phyloP scores from a whole-genome alignment of 2,329 filamentous ascomycete genomes.

The Cordyceps tenuipes region DNA sequence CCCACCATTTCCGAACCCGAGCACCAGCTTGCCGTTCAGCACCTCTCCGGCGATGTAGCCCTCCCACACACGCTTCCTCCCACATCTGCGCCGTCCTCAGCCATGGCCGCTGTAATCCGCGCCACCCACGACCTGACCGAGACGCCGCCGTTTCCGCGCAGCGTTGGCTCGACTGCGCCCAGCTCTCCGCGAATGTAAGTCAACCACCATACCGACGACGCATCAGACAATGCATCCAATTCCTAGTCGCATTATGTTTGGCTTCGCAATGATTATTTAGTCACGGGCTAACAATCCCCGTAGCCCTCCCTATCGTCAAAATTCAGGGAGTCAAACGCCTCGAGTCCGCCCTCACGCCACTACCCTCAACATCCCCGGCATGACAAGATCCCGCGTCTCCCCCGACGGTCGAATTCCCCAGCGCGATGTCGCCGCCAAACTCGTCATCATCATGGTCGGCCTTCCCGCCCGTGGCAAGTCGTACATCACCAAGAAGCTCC shows the following conservation, averaged over 20 bases:
- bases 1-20: slow-evolving; percentile 23
- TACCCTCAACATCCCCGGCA: slow-evolving; percentile 90
- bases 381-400: slow-evolving; percentile 91
- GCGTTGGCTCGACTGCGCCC: slow-evolving; percentile 50
- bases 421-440: slow-evolving; percentile 88
- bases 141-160: slow-evolving; percentile 48
- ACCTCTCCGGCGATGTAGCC: slow-evolving; percentile 25
- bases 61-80: slow-evolving; percentile 13
- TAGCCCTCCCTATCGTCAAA: slow-evolving; percentile 61
- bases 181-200: slow-evolving; percentile 51
- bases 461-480: slow-evolving; percentile 92
- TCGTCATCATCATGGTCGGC: slow-evolving; percentile 98
- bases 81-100: slow-evolving; percentile 23
- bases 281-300: slow-evolving; percentile 13
- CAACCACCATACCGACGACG: not conserved
- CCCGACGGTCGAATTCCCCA: slow-evolving; percentile 91
- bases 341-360: slow-evolving; percentile 76
- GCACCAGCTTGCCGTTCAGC: slow-evolving; percentile 25
- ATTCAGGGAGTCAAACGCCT: slow-evolving; percentile 70
- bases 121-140: slow-evolving; percentile 39
- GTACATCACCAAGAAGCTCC: slow-evolving; percentile 97
- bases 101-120: slow-evolving; percentile 34
- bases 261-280: not conserved
- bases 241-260: not conserved
- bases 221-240: not conserved